phyloP scores from a whole-genome alignment of 2,329 filamentous ascomycete species.

The Akanthomyces dipterigenus region DNA sequence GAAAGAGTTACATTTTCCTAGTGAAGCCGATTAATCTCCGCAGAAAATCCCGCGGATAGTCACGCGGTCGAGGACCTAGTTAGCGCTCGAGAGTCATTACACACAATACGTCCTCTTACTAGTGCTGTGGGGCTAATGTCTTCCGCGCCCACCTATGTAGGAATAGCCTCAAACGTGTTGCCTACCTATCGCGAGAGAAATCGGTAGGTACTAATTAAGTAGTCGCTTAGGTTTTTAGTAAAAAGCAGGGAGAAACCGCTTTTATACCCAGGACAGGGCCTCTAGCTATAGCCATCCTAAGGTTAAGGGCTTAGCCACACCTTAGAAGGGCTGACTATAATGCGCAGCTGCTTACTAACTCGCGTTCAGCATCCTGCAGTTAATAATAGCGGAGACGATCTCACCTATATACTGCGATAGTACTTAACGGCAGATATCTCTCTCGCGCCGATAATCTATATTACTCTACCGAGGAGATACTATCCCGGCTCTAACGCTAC shows the following conservation, averaged over 20 bases:
- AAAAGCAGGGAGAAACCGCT: not conserved
- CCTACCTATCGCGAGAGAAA: not conserved
- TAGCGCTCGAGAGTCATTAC: not conserved
- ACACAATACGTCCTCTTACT: not conserved
- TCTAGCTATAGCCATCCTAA: not conserved
- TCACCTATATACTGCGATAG: not conserved
- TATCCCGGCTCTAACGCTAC: no score
- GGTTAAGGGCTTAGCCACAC: not conserved
- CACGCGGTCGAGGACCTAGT: not conserved
- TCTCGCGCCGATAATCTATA: not conserved
- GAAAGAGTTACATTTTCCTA: not conserved
- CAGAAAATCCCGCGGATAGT: not conserved
- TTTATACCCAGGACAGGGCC: not conserved
- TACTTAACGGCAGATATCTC: not conserved
- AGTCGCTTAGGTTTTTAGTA: not conserved
- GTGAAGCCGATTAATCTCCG: not conserved
- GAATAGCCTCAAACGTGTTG: not conserved
- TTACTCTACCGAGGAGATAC: not conserved
- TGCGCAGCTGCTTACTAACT: not conserved
- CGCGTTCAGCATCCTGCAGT: not conserved
- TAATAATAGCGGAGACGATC: not conserved
- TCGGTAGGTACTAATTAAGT: not conserved
- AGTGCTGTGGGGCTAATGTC: not conserved
- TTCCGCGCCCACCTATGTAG: not conserved
- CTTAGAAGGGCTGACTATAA: not conserved